A percentile compares a stretch with the other conserved stretches of the same genome.
Evolutionary conservation across 73 alveolate genomes (phyloP).

Genomic region (Effrenium voratum): DNA sequence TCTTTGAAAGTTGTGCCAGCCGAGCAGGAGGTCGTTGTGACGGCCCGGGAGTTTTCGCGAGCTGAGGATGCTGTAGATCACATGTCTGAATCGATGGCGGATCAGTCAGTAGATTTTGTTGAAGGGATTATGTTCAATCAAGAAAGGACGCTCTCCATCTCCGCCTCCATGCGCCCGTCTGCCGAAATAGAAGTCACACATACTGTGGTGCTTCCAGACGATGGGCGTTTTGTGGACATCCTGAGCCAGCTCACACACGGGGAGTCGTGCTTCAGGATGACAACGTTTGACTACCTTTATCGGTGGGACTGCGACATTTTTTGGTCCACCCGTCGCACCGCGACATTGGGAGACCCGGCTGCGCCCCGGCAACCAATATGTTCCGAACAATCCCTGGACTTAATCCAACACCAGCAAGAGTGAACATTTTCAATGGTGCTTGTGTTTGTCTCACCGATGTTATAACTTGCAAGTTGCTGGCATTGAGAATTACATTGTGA

Average conservation of each 20-base stretch:
- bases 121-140: constrained; percentile 32
- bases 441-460: no score
- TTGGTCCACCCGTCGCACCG: constrained; percentile 48
- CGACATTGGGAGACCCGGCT: neutral
- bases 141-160: constrained; percentile 8
- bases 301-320: constrained; percentile 69
- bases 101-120: constrained; percentile 15
- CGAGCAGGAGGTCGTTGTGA: constrained; percentile 5
- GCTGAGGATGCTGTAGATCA: constrained; percentile 20
- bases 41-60: neutral
- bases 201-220: constrained; percentile 34
- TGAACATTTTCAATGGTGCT: no score
- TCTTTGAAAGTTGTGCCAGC: constrained; percentile 22
- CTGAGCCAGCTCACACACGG: neutral
- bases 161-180: constrained; percentile 24
- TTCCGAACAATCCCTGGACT: no score
- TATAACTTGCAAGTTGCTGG: no score
- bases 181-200: neutral
- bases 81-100: constrained; percentile 7
- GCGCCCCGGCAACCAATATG: neutral
- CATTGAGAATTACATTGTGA: no score
- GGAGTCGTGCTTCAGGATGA: neutral
- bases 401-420: no score
- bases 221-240: constrained; percentile 44
- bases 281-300: constrained; percentile 20